Evolutionary conservation across 2,329 filamentous ascomycete species (phyloP), one percentile per base, ranked within the genome.

Genomic region (Fusarium humuli): DNA sequence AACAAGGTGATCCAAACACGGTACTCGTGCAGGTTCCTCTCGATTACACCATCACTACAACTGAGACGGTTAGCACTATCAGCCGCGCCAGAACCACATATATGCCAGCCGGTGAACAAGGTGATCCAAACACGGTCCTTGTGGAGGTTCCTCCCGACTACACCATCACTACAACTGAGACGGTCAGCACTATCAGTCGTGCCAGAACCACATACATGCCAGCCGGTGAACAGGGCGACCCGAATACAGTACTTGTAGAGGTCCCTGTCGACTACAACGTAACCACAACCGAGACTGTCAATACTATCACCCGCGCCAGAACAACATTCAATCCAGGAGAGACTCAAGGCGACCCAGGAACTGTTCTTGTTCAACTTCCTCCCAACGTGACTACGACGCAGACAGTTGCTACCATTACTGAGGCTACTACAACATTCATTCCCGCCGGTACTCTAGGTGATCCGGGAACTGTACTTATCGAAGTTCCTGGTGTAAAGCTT

Each of bases 1-100:
- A 37, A 2, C 59, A 48, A 11, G 66, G 65, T 3, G 66, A 69
- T 10, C 59, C 66, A 3, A 55, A 52, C 10, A 69, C 66, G 5
- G 49, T 69, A 7, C 18, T 53, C 2, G 12, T 69, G 4, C 49
- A 69, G 7, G 37, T 65, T 4, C 66, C 66, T 14, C 25, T 46
- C 1, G 44, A 64, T 8, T 45, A 64, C 3, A 64, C 29, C 5
- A 44, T 62, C 2, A 62, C 61, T 2, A 61, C 42, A 0, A 61
- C 59, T 1, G 7, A 50, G 22, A 61, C 59, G 2, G 22, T 32
- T 11, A 50, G 45, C 10, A 18, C 54, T 1, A 61, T 61, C 16
- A 52, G 29, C 5, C 45, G 55, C 1, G 34, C 23, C 6, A 46
- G 29, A 6, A 67, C 64, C 3, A 65, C 61, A 3, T 67, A 65